Percentiles rank a stretch among this genome's conserved stretches.
Evolutionary conservation across 768 basidiomycete genomes (phyloP).

Genomic region (Rhizopogon salebrosus): DNA sequence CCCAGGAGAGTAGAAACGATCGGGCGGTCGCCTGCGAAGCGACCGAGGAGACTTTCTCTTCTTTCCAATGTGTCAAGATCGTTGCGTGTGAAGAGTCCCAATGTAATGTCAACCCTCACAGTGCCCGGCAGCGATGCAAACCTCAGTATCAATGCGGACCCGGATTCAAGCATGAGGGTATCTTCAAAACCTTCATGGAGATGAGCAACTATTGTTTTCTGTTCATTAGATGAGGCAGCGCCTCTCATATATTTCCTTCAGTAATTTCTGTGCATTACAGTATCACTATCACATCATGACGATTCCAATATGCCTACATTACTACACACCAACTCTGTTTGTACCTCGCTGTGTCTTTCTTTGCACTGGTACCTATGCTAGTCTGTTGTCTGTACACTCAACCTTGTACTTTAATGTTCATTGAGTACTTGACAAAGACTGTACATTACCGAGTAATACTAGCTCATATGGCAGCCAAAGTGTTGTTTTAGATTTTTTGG

Average conservation of each 20-base stretch:
- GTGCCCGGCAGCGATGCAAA: constrained; percentile 38
- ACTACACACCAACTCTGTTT: not conserved
- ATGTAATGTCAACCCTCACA: constrained; percentile 28
- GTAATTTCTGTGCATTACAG: constrained; percentile 1
- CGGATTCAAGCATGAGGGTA: constrained; percentile 37
- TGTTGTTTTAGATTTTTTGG: no score
- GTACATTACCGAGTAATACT: not conserved
- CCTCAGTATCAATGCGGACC: constrained; percentile 36
- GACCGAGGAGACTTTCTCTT: constrained; percentile 53
- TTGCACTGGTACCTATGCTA: constrained; percentile 19
- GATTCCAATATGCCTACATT: constrained; percentile 1
- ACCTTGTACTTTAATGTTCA: not conserved
- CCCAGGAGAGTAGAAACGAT: constrained; percentile 39
- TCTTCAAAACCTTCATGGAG: constrained; percentile 53
- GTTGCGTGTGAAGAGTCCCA: constrained; percentile 26
- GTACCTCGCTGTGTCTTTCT: constrained; percentile 8
- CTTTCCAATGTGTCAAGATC: constrained; percentile 35
- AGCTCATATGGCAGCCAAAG: not conserved
- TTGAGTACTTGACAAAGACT: not conserved
- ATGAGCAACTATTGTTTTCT: constrained; percentile 28
- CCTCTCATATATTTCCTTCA: constrained; percentile 16
- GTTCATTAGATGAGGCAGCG: constrained; percentile 9
- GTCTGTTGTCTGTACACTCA: constrained; percentile 11
- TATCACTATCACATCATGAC: not conserved
- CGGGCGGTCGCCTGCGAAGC: constrained; percentile 51